phyloP scores from a whole-genome alignment of 2,329 filamentous ascomycete species.

The Alternaria panax region DNA sequence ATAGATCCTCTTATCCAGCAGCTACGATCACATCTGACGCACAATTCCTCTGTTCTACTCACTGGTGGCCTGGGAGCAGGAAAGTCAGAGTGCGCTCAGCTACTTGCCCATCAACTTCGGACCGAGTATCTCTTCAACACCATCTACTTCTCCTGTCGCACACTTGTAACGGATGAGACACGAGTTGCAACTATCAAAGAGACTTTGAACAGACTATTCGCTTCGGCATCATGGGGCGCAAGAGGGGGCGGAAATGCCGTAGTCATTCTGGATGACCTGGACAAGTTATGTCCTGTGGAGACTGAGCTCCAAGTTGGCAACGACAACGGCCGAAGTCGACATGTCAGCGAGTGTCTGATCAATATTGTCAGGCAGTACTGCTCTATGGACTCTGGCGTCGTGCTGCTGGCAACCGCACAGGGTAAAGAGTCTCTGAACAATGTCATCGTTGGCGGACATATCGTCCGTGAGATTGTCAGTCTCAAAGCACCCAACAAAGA shows the following conservation, averaged over 20 bases:
- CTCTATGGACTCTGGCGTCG: conserved; percentile 77
- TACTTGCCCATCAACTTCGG: conserved; percentile 76
- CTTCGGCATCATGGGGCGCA: conserved; percentile 89
- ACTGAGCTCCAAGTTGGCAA: conserved; percentile 93
- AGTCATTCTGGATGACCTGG: conserved; percentile 90
- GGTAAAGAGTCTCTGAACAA: conserved; percentile 92
- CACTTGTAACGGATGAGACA: conserved; percentile 88
- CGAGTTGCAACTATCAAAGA: conserved; percentile 91
- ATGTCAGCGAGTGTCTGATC: conserved; percentile 88
- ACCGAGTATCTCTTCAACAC: conserved; percentile 79
- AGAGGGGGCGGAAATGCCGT: conserved; percentile 82
- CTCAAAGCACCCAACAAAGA: conserved; percentile 94
- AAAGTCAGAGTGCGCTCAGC: conserved; percentile 81
- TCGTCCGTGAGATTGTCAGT: conserved; percentile 88
- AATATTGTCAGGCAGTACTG: conserved; percentile 86
- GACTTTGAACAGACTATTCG: conserved; percentile 81
- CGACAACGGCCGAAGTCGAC: conserved; percentile 89
- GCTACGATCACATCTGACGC: conserved; percentile 76
- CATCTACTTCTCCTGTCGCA: conserved; percentile 85
- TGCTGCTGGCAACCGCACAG: conserved; percentile 88
- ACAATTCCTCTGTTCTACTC: conserved; percentile 87
- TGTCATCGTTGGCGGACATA: conserved; percentile 86
- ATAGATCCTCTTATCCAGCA: conserved; percentile 80
- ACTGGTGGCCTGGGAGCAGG: conserved; percentile 90
- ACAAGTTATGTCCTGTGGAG: conserved; percentile 90